Percentiles rank a stretch among this genome's conserved stretches.
phyloP scores from a whole-genome alignment of 257 asterid species.

The Cruciata laevipes region DNA sequence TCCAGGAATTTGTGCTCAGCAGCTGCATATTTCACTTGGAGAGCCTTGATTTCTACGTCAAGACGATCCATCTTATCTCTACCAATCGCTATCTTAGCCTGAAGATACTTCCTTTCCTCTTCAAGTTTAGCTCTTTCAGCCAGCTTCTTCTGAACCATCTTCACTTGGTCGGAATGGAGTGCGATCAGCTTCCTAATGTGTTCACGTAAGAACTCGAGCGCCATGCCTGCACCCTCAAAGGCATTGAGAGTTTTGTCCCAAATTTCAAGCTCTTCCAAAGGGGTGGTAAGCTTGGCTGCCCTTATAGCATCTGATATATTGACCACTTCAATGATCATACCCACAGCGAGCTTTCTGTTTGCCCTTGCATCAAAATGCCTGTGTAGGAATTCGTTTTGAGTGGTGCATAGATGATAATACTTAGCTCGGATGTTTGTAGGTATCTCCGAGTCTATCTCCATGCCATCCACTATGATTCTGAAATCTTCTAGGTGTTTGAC shows the following conservation, averaged over 20 bases:
- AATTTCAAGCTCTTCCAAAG: constrained; percentile 26
- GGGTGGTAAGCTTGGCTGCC: constrained; percentile 26
- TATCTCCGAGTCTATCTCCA: constrained; percentile 39
- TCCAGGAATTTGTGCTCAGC: constrained; percentile 22
- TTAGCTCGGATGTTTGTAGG: constrained; percentile 28
- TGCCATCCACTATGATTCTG: constrained; percentile 41
- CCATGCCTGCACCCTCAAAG: constrained; percentile 59
- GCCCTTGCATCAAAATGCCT: constrained; percentile 24
- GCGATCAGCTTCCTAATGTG: constrained; percentile 29
- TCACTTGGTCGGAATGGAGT: constrained; percentile 24
- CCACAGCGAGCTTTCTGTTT: constrained; percentile 44
- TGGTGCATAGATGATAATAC: constrained; percentile 54
- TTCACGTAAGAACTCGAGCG: constrained; percentile 43
- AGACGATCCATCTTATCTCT: constrained; percentile 19
- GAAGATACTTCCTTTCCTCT: constrained; percentile 26
- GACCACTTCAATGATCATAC: constrained; percentile 39
- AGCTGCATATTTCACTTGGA: constrained; percentile 24
- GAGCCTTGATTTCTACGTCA: constrained; percentile 32
- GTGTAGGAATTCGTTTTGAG: constrained; percentile 48
- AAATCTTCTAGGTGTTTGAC: constrained; percentile 41
- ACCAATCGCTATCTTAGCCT: neutral
- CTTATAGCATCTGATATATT: constrained; percentile 51
- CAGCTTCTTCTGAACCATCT: constrained; percentile 23
- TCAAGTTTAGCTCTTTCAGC: constrained; percentile 24
- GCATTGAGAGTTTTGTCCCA: constrained; percentile 56